phyloP scores from a whole-genome alignment of 352 stramenopile genomes.

The Globisporangium iwayamae region DNA sequence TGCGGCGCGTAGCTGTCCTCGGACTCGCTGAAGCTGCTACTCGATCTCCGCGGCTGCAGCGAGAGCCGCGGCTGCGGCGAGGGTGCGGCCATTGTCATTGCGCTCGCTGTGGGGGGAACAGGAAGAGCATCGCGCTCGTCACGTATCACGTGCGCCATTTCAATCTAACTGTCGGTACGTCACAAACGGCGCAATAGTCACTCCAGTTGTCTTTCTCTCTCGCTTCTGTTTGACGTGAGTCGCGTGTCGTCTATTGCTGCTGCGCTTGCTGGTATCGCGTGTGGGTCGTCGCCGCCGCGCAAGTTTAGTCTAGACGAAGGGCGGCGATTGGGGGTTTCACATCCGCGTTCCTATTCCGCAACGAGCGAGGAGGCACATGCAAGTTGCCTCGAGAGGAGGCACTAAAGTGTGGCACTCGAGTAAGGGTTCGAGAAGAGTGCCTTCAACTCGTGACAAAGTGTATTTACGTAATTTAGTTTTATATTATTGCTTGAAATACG shows the following conservation, averaged over 20 bases:
- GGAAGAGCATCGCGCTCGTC: neutral
- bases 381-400: neutral
- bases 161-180: neutral
- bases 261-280: neutral
- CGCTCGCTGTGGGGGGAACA: no score
- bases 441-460: no score
- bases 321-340: neutral
- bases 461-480: no score
- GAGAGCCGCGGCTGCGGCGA: neutral
- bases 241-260: neutral
- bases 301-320: neutral
- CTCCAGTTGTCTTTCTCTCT: neutral
- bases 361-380: neutral
- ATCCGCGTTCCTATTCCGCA: neutral
- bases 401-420: neutral
- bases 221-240: neutral
- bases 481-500: no score
- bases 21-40: conserved; percentile 13
- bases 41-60: conserved; percentile 14
- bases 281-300: neutral
- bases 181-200: neutral
- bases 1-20: conserved; percentile 16
- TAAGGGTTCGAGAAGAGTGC: no score
- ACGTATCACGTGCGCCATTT: conserved; percentile 4
- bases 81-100: neutral